A percentile compares a stretch with the other conserved stretches of the same genome.
phyloP scores from a whole-genome alignment of 495 filamentous ascomycete genomes.

The Xylaria scruposa region DNA sequence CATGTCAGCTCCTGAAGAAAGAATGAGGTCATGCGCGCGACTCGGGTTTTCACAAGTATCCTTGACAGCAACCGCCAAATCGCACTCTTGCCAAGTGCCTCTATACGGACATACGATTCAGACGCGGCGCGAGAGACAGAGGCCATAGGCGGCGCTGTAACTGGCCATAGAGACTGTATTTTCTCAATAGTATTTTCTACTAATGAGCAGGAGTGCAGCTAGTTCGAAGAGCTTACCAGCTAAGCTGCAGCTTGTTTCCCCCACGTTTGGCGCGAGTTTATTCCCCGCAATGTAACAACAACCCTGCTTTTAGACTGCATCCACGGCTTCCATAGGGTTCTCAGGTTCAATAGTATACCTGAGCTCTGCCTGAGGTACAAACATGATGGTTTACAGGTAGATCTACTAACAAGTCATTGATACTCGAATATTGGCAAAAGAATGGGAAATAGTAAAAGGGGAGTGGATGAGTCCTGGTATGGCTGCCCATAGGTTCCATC shows the following conservation, averaged over 20 bases:
- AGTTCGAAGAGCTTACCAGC: background rate
- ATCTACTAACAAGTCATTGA: background rate
- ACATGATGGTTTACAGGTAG: background rate
- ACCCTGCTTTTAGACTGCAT: background rate
- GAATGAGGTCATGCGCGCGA: constrained; percentile 40
- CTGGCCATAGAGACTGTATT: background rate
- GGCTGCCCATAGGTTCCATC: too few species aligned
- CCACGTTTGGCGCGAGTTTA: background rate
- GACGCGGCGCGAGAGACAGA: background rate
- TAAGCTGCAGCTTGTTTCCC: background rate
- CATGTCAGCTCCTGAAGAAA: constrained; percentile 20
- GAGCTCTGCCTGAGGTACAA: too few species aligned
- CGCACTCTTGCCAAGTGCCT: background rate
- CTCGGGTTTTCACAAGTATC: constrained; percentile 7
- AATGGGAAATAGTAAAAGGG: background rate
- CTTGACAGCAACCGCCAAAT: background rate
- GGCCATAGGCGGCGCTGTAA: background rate
- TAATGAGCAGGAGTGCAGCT: background rate
- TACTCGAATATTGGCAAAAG: background rate
- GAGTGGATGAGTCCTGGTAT: background rate
- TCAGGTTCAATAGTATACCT: background rate
- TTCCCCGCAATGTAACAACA: constrained; percentile 9
- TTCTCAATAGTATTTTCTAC: background rate
- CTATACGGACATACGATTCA: background rate
- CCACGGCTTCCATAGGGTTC: background rate